A percentile compares a stretch with the other conserved stretches of the same genome.
Conservation (phyloP, 176 grass and related monocot genomes). For the Coix lacrymajobi region DNA sequence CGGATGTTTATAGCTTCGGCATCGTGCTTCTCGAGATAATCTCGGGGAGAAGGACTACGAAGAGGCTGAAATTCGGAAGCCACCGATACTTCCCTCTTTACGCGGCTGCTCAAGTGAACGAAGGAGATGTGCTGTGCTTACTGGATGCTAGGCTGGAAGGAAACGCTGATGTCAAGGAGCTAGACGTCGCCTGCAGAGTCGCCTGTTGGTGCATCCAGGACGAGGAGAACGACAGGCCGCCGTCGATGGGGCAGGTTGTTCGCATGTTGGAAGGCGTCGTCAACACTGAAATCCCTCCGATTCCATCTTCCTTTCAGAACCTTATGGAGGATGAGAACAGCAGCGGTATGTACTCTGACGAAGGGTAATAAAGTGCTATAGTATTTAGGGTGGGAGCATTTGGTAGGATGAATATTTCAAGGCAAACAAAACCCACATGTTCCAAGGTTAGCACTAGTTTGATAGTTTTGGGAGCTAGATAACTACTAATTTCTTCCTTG, state of each 20-base stretch:
- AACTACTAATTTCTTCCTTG: neutral
- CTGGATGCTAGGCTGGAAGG: slow-evolving; percentile 7
- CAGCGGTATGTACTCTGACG: neutral
- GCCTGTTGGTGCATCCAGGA: slow-evolving; percentile 25
- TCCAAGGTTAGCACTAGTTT: neutral
- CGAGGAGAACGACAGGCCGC: neutral
- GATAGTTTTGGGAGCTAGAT: neutral
- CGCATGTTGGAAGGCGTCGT: slow-evolving; percentile 10
- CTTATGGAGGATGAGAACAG: neutral
- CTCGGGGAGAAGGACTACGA: slow-evolving; percentile 1
- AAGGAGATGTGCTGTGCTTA: neutral
- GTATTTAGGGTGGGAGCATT: neutral
- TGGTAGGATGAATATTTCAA: neutral
- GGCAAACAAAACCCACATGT: neutral
- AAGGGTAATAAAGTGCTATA: neutral
- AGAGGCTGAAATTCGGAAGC: neutral
- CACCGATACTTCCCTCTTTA: slow-evolving; percentile 16
- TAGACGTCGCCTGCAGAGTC: neutral
- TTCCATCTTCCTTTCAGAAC: neutral
- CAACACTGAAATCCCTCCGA: neutral
- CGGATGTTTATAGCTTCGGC: slow-evolving; percentile 21
- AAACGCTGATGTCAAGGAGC: neutral
- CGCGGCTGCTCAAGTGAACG: slow-evolving; percentile 1
- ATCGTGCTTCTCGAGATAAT: slow-evolving; percentile 20
- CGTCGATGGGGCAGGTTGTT: slow-evolving; percentile 7